Evolutionary conservation across 257 asterid species (phyloP).

Genomic region (Ajuga chamaepitys): DNA sequence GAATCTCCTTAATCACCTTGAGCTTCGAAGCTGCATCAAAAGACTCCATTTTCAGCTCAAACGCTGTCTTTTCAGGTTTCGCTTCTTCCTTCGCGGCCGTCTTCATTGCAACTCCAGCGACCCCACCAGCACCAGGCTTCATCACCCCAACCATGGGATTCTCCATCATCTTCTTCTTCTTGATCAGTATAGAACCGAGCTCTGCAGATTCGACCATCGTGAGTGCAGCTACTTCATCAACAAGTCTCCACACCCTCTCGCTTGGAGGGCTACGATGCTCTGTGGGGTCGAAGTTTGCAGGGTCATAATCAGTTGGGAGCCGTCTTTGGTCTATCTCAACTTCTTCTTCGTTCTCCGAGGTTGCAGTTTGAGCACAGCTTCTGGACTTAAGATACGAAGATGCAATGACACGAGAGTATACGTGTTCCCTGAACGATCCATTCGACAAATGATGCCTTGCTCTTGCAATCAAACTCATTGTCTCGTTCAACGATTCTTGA

Average conservation of each 20-base stretch:
- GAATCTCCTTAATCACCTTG: conserved; percentile 51
- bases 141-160: conserved; percentile 32
- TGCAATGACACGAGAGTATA: conserved; percentile 15
- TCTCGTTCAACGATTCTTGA: not conserved
- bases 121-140: conserved; percentile 63
- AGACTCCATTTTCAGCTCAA: conserved; percentile 69
- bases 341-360: conserved; percentile 50
- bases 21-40: conserved; percentile 65
- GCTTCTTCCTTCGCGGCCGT: conserved; percentile 41
- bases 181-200: conserved; percentile 48
- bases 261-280: conserved; percentile 85
- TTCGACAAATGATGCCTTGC: conserved; percentile 34
- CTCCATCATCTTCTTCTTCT: conserved; percentile 38
- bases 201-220: conserved; percentile 58
- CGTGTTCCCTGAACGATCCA: conserved; percentile 24
- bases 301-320: conserved; percentile 87
- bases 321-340: conserved; percentile 67
- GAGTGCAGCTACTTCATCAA: conserved; percentile 69
- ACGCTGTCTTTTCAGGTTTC: conserved; percentile 64
- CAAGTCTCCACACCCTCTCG: conserved; percentile 72
- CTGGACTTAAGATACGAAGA: conserved; percentile 28
- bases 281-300: conserved; percentile 63
- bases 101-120: conserved; percentile 15
- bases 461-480: conserved; percentile 58
- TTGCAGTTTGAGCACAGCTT: conserved; percentile 50